phyloP scores from a whole-genome alignment of 2,329 filamentous ascomycete genomes.

The Colletotrichum cuscutae region DNA sequence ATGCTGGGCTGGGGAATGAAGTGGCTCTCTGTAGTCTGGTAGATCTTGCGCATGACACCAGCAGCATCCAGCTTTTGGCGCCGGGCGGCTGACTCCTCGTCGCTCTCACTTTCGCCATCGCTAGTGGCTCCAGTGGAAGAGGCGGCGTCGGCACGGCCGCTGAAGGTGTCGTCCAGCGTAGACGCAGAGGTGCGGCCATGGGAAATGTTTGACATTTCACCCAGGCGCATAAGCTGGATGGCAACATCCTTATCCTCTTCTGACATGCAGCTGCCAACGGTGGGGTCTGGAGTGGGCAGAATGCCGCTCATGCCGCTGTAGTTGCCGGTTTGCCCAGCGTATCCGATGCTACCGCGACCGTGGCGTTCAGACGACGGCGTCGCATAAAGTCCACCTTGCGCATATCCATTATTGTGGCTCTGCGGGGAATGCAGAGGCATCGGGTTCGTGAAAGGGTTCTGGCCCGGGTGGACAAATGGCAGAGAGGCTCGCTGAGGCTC shows the following conservation, averaged over 20 bases:
- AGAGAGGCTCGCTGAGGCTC: constrained; percentile 77
- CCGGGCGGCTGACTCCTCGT: constrained; percentile 68
- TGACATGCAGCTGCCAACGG: constrained; percentile 94
- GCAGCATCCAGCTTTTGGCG: constrained; percentile 64
- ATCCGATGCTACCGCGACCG: constrained; percentile 71
- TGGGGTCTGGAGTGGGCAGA: constrained; percentile 95
- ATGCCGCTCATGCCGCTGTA: constrained; percentile 60
- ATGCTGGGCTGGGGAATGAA: constrained; percentile 55
- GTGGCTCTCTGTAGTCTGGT: constrained; percentile 63
- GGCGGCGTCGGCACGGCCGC: constrained; percentile 84
- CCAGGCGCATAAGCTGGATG: constrained; percentile 94
- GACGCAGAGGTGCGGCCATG: constrained; percentile 94
- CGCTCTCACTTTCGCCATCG: constrained; percentile 77
- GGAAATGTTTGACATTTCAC: constrained; percentile 92
- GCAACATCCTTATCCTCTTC: constrained; percentile 95
- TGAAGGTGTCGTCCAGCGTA: constrained; percentile 92
- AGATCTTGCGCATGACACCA: constrained; percentile 57
- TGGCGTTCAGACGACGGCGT: constrained; percentile 73
- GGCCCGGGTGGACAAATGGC: constrained; percentile 79
- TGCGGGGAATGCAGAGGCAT: constrained; percentile 87
- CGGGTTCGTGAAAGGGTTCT: constrained; percentile 83
- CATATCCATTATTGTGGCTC: constrained; percentile 70
- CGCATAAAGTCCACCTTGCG: constrained; percentile 68
- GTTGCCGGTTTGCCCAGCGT: constrained; percentile 47
- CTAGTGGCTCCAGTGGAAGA: constrained; percentile 89